Evolutionary conservation across 768 basidiomycete species (phyloP), one percentile per base, ranked within the genome.

Genomic region (Chalciporus chontae): DNA sequence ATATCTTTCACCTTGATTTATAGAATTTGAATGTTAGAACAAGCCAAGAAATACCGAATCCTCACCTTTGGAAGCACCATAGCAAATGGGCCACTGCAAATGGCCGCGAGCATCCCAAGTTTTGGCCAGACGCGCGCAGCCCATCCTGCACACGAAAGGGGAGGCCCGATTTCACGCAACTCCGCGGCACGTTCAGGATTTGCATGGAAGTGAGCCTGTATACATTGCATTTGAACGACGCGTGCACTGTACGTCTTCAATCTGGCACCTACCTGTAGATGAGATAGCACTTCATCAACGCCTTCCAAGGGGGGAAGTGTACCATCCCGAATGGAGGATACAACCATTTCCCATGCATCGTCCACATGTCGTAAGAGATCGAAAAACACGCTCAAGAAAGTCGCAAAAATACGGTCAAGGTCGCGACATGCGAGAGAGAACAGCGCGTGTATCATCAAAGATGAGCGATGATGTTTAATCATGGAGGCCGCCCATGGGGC

Each of bases 141-240:
- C 61, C 61, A 60, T 24, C 58, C 61, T 18, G 48, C 52, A 5
- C 4, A 36, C 3, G 48, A 53, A 14, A 40, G 47, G 2, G 58
- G 54, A 10, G 54, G 38, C 0, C 56, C 62, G 1, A 63, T 56
- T 8, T 41, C 43, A 15, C 18, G 27, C 4, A 60, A 41, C 15
- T 65, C 63, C 5, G 48, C 43, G 15, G 58, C 63, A 6, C 63
- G 56, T 13, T 40, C 43, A 0, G 58, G 58, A 34, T 63, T 17
- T 14, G 58, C 47, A 11, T 23, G 39, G 3, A 65, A 38, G 0
- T 50, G 45, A 18, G 45, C 40, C 62, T 61, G 14, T 10, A 7
- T 14, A 39, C 4, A 1, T 52, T 1, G 43, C 34, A 11, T 2
- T 27, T 21, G 32, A 3, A 0, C 11, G 8, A 0, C 7, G 3